Evolutionary conservation across 2,329 filamentous ascomycete species (phyloP).

Genomic region (Seiridium unicorne): DNA sequence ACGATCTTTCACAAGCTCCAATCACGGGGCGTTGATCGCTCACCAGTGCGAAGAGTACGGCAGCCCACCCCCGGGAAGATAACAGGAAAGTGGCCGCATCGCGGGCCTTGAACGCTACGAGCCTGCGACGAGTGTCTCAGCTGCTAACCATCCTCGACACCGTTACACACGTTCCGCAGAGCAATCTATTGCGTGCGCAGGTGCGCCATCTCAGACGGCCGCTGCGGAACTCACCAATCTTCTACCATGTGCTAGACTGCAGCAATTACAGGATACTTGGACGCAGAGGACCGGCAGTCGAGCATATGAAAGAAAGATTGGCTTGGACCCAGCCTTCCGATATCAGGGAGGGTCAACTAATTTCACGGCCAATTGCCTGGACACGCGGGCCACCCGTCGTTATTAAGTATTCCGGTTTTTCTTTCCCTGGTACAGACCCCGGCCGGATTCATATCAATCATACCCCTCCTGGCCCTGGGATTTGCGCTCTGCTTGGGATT

Average conservation of each 20-base stretch:
- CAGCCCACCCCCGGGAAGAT: neutral
- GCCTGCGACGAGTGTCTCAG: neutral
- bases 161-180: slow-evolving; percentile 3
- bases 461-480: neutral
- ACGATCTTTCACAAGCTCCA: neutral
- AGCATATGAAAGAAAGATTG: neutral
- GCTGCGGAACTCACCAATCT: neutral
- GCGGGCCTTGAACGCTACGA: neutral
- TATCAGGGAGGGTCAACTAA: neutral
- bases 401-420: slow-evolving; percentile 1
- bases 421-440: slow-evolving; percentile 1
- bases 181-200: neutral
- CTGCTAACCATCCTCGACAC: neutral
- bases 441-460: neutral
- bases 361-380: neutral
- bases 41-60: slow-evolving; percentile 2
- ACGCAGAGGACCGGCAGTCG: neutral
- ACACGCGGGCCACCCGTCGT: neutral
- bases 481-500: neutral
- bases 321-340: neutral
- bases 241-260: neutral
- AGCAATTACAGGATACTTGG: neutral
- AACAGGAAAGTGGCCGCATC: neutral
- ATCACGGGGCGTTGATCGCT: neutral
- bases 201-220: neutral